Conservation (phyloP, 306 rosid genomes). For the Inga oerstediana region DNA sequence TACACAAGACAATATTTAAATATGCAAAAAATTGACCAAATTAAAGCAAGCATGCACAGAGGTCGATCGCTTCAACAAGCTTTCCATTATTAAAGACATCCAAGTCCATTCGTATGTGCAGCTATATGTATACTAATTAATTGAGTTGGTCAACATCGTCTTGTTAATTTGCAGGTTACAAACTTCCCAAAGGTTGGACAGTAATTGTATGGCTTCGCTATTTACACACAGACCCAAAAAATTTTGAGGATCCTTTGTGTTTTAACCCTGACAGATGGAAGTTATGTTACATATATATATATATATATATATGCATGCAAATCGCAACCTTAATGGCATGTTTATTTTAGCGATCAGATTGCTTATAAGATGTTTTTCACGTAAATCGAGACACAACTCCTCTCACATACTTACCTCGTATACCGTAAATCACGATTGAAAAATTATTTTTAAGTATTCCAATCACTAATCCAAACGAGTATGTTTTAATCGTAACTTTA, state of each 20-base stretch:
- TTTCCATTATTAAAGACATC: too few relatives aligned
- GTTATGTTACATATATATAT: not conserved
- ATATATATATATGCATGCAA: not conserved
- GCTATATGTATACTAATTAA: too few relatives aligned
- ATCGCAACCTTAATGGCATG: not conserved
- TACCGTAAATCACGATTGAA: too few relatives aligned
- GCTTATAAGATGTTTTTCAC: too few relatives aligned
- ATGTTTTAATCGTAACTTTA: not conserved
- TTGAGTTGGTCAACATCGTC: not conserved
- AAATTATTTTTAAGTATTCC: too few relatives aligned
- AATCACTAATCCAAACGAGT: too few relatives aligned
- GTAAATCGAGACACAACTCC: too few relatives aligned
- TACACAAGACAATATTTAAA: too few relatives aligned
- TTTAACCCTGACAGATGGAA: constrained; percentile 43
- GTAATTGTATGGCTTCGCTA: constrained; percentile 27
- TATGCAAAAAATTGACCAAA: not conserved
- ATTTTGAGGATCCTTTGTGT: constrained; percentile 34
- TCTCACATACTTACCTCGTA: too few relatives aligned
- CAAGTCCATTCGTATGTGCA: too few relatives aligned
- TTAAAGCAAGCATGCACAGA: not conserved
- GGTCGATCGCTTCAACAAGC: too few relatives aligned
- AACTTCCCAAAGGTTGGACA: constrained; percentile 38
- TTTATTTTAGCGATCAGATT: too few relatives aligned
- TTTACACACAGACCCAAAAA: constrained; percentile 22
- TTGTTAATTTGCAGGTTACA: constrained; percentile 34